These are phyloP conservation scores for Loxodes magnus DNA, from an alignment of 73 alveolate species.

Conservation along the genomic window DNA sequence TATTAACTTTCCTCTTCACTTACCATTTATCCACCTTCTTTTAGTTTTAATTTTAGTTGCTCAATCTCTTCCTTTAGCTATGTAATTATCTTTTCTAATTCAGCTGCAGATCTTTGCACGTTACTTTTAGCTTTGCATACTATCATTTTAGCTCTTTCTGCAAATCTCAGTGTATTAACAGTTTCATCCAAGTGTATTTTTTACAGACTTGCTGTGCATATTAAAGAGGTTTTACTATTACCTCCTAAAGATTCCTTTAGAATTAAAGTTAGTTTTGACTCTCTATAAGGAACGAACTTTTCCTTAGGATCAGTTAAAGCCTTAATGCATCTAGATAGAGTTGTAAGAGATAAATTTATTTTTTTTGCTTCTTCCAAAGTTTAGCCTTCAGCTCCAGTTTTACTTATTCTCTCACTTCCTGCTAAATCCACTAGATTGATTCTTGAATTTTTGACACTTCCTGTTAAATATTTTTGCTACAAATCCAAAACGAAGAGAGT, in stretches of 20 bases:
- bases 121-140: conserved; percentile 49
- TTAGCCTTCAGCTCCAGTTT: conserved; percentile 78
- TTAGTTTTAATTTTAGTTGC: conserved; percentile 14
- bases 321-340: conserved; percentile 73
- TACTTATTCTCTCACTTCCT: conserved; percentile 81
- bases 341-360: conserved; percentile 58
- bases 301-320: conserved; percentile 52
- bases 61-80: conserved; percentile 28
- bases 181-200: conserved; percentile 75
- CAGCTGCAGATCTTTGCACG: conserved; percentile 43
- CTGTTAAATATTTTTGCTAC: conserved; percentile 57
- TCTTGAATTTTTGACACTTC: conserved; percentile 50
- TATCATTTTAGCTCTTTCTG: conserved; percentile 53
- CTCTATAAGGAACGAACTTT: conserved; percentile 52
- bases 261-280: conserved; percentile 42
- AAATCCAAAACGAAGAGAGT: conserved; percentile 74
- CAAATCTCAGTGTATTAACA: conserved; percentile 65
- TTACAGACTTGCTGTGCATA: conserved; percentile 73
- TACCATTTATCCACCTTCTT: background rate
- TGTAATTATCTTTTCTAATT: conserved; percentile 36
- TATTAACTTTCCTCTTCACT: no score
- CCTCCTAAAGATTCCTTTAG: conserved; percentile 81
- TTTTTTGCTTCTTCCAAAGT: conserved; percentile 78
- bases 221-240: conserved; percentile 66
- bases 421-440: conserved; percentile 88